Evolutionary conservation across 352 stramenopile genomes (phyloP).

Genomic region (Nothophytophthora sp.): DNA sequence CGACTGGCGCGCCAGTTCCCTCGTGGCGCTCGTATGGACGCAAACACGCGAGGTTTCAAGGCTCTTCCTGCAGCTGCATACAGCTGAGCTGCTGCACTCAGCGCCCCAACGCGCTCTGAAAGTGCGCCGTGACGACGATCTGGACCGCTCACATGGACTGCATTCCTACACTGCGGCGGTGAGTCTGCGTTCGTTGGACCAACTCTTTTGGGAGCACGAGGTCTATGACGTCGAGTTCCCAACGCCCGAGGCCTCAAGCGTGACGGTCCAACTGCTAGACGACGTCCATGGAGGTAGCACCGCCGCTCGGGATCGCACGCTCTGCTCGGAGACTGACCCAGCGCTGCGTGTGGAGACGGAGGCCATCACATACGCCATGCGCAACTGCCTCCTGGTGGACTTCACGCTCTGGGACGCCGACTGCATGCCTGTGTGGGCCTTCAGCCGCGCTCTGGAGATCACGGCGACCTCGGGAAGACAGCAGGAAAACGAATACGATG

Average conservation of each 20-base stretch:
- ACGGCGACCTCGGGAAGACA: not conserved
- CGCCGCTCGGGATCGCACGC: slow-evolving; percentile 40
- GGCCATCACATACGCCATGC: slow-evolving; percentile 38
- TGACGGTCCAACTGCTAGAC: slow-evolving; percentile 34
- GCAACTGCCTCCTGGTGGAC: slow-evolving; percentile 50
- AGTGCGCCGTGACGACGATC: slow-evolving; percentile 45
- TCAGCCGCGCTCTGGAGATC: slow-evolving; percentile 34
- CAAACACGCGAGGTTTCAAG: slow-evolving; percentile 38
- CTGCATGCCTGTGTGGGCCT: slow-evolving; percentile 50
- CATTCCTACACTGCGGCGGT: slow-evolving; percentile 52
- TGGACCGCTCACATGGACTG: slow-evolving; percentile 31
- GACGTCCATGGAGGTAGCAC: slow-evolving; percentile 21
- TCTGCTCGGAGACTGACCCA: slow-evolving; percentile 24
- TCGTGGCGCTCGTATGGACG: slow-evolving; percentile 57
- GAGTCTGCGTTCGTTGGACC: slow-evolving; percentile 42
- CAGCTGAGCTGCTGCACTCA: slow-evolving; percentile 46
- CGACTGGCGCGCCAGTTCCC: slow-evolving; percentile 36
- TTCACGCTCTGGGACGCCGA: slow-evolving; percentile 55
- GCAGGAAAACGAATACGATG: slow-evolving; percentile 3
- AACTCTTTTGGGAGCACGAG: slow-evolving; percentile 55
- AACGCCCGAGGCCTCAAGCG: slow-evolving; percentile 1
- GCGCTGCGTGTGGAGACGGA: slow-evolving; percentile 36
- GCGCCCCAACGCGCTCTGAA: slow-evolving; percentile 31
- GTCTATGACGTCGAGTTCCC: slow-evolving; percentile 46
- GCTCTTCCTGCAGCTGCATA: slow-evolving; percentile 53